Evolutionary conservation across 805 yeast species (phyloP), one percentile per base, ranked within the genome.

Genomic region (Allodekkera sacchari): DNA sequence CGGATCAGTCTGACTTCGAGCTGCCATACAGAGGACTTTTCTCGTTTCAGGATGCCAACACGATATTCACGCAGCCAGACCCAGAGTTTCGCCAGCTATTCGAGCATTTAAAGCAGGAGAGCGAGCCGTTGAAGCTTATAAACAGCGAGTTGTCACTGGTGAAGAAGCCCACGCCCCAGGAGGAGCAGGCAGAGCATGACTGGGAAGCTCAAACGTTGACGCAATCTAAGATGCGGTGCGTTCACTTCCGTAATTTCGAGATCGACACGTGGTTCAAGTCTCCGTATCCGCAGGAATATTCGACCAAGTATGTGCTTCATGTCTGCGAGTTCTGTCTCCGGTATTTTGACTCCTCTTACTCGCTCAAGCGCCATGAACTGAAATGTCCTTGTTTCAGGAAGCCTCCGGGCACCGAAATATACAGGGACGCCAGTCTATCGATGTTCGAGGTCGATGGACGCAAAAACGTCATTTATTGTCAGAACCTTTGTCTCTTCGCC

Each of bases 361-460:
- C 78, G 1, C 65, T 73, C 32, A 62, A 67, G 42, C 64, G 97
- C 18, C 98, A 92, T 55, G 64, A 61, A 38, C 44, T 74, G 38
- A 88, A 89, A 50, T 92, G 97, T 55, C 68, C 67, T 19, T 57
- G 69, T 24, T 53, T 59, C 32, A 61, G 58, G 29, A 77, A 71
- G 42, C 97, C 97, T 2, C 96, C 96, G 0, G 97, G 97, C 1
- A 76, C 75, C 50, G 96, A 89, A 47, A 83, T 89, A 16, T 92
- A 92, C 48, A 66, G 95, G 32, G 81, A 81, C 43, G n/a, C 31
- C 6, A 30, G 30, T 6, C 63, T 77, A 15, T 74, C 94, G 28
- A 68, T 92, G 23, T 92, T 88, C 72, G 97, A 92, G 55, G 77
- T 92, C 13, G 97, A 92, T 50, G 98, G 98, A 0, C 63, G 94